Evolutionary conservation across 352 stramenopile genomes (phyloP).

Genomic region (Globisporangium canariense): DNA sequence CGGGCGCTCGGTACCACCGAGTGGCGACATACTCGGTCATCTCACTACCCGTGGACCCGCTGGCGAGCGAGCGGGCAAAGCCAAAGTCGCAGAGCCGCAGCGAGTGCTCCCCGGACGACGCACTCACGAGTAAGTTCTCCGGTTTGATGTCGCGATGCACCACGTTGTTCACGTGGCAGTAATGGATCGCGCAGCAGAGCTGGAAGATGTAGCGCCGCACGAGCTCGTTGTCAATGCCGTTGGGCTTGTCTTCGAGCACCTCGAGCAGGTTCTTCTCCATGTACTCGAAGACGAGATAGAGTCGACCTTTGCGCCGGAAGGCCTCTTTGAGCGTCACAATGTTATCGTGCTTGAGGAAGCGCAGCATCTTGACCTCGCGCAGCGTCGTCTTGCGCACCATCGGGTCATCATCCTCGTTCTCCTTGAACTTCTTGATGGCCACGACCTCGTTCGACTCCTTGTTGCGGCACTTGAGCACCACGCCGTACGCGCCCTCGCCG

Average conservation of each 20-base stretch:
- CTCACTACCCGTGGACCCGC: conserved; percentile 77
- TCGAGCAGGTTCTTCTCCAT: conserved; percentile 97
- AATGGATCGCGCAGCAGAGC: conserved; percentile 94
- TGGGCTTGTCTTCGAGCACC: conserved; percentile 89
- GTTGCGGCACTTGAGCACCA: conserved; percentile 91
- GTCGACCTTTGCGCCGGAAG: conserved; percentile 94
- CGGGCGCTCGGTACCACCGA: conserved; percentile 97
- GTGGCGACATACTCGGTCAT: conserved; percentile 99
- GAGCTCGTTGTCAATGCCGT: conserved; percentile 87
- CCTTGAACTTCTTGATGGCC: conserved; percentile 99
- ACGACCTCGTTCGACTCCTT: conserved; percentile 97
- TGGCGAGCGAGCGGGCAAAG: conserved; percentile 83
- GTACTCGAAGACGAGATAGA: conserved; percentile 99
- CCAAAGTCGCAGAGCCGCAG: conserved; percentile 99
- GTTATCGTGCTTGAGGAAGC: conserved; percentile 96
- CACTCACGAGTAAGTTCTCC: conserved; percentile 98
- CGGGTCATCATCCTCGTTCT: conserved; percentile 88
- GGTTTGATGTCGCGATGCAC: conserved; percentile 99
- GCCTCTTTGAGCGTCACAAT: conserved; percentile 98
- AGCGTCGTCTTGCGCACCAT: conserved; percentile 93
- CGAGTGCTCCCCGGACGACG: conserved; percentile 90
- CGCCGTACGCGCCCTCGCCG: conserved; percentile 93
- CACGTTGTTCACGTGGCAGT: conserved; percentile 96
- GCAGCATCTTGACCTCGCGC: conserved; percentile 98
- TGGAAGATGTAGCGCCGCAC: conserved; percentile 99